A percentile compares a stretch with the other conserved stretches of the same genome.
Evolutionary conservation across 257 asterid species (phyloP).

Genomic region (Ilex asprella): DNA sequence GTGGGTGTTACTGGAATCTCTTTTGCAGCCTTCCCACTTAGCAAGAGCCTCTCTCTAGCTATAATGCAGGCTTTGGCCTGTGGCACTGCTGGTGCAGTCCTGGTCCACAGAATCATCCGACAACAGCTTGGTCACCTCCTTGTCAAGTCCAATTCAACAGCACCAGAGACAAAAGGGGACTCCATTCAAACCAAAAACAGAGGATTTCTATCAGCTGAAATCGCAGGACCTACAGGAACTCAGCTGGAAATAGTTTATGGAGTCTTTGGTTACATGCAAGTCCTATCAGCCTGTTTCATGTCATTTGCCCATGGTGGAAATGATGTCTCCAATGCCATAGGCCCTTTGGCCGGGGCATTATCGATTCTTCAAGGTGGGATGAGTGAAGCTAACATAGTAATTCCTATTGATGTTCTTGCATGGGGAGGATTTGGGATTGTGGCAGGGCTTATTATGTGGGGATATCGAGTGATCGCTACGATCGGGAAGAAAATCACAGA

Average conservation of each 20-base stretch:
- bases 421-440: conserved; percentile 10
- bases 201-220: conserved; percentile 61
- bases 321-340: conserved; percentile 8
- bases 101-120: conserved; percentile 46
- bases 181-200: conserved; percentile 25
- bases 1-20: conserved; percentile 75
- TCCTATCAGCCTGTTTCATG: conserved; percentile 8
- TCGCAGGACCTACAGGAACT: conserved; percentile 42
- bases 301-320: conserved; percentile 10
- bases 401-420: conserved; percentile 3
- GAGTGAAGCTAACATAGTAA: background rate
- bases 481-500: conserved; percentile 7
- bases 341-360: conserved; percentile 4
- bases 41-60: conserved; percentile 44
- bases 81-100: conserved; percentile 58
- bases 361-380: background rate
- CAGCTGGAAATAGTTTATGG: background rate
- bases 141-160: conserved; percentile 28
- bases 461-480: conserved; percentile 5
- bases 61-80: conserved; percentile 56
- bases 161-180: conserved; percentile 31
- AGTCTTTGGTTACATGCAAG: conserved; percentile 24
- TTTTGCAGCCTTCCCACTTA: conserved; percentile 73
- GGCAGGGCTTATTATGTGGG: conserved; percentile 4
- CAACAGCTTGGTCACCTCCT: conserved; percentile 89